These are phyloP conservation scores for Chromosphaera perkinsii DNA, from an alignment of 208 protist genomes.

Conservation along the genomic window DNA sequence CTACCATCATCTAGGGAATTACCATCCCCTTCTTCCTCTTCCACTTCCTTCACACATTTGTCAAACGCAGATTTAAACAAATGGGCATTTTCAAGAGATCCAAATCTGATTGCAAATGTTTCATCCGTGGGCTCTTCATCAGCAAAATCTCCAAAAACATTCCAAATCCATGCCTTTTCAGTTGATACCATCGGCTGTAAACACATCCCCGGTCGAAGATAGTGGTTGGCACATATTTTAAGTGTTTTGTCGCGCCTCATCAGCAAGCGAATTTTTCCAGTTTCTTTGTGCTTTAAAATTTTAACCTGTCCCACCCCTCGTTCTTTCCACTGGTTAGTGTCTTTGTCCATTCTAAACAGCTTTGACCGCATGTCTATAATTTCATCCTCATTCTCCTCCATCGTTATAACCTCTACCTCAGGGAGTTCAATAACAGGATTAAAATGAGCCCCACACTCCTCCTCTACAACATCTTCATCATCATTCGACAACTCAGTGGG, in stretches of 20 bases:
- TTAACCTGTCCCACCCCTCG: conserved; percentile 64
- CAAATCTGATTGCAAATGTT: conserved; percentile 58
- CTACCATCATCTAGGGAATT: too few relatives aligned
- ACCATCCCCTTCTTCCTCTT: too few relatives aligned
- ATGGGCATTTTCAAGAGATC: conserved; percentile 14
- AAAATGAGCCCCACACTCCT: conserved; percentile 11
- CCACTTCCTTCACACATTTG: too few relatives aligned
- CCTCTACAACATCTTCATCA: conserved; percentile 11
- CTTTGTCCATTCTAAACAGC: conserved; percentile 64
- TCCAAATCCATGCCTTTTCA: conserved; percentile 64
- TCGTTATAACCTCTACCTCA: conserved; percentile 46
- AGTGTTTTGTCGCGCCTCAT: conserved; percentile 74
- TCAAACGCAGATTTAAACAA: background rate
- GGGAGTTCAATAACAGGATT: conserved; percentile 11
- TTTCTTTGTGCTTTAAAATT: conserved; percentile 63
- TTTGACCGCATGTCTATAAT: conserved; percentile 48
- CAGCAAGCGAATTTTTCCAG: conserved; percentile 60
- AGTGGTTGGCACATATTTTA: conserved; percentile 77
- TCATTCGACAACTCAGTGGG: too few relatives aligned
- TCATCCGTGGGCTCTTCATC: conserved; percentile 43
- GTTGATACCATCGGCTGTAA: conserved; percentile 46
- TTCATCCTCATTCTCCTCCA: conserved; percentile 50
- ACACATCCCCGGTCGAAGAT: conserved; percentile 36
- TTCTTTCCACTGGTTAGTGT: conserved; percentile 69
- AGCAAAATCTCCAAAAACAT: conserved; percentile 43